A percentile compares a stretch with the other conserved stretches of the same genome.
These are phyloP conservation scores for Botrytis hyacinthi DNA, from an alignment of 2,329 filamentous ascomycete species.

Conservation along the genomic window DNA sequence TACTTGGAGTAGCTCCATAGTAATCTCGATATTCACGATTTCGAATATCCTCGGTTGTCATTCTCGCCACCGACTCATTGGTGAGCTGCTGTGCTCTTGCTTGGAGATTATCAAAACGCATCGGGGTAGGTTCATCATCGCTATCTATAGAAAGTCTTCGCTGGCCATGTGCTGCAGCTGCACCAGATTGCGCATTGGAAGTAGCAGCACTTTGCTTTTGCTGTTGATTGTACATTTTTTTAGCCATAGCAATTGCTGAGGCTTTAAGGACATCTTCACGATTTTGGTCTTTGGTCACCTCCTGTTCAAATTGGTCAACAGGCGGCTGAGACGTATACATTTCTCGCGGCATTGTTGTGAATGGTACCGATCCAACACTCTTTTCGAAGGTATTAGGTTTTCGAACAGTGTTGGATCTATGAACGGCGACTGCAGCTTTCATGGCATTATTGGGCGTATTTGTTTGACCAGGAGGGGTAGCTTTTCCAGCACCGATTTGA, in stretches of 20 bases:
- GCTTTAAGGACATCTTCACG: slow-evolving; percentile 72
- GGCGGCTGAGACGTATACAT: slow-evolving; percentile 79
- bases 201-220: slow-evolving; percentile 49
- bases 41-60: slow-evolving; percentile 68
- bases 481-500: slow-evolving; percentile 37
- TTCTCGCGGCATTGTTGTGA: slow-evolving; percentile 65
- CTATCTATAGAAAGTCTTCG: slow-evolving; percentile 37
- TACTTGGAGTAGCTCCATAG: slow-evolving; percentile 57
- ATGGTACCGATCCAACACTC: slow-evolving; percentile 58
- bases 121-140: slow-evolving; percentile 47
- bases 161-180: slow-evolving; percentile 38
- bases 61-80: slow-evolving; percentile 75
- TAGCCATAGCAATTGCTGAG: slow-evolving; percentile 86
- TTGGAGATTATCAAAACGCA: slow-evolving; percentile 64
- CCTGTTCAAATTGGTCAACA: slow-evolving; percentile 50
- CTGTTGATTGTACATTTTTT: slow-evolving; percentile 75
- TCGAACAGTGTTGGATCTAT: slow-evolving; percentile 23
- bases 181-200: slow-evolving; percentile 34
- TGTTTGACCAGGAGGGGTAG: slow-evolving; percentile 53
- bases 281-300: slow-evolving; percentile 67
- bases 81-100: slow-evolving; percentile 85
- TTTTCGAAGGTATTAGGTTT: slow-evolving; percentile 44
- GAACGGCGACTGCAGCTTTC: slow-evolving; percentile 67
- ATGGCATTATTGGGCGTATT: slow-evolving; percentile 66
- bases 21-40: slow-evolving; percentile 69